phyloP scores from a whole-genome alignment of 2,329 filamentous ascomycete species.

The Diplodia intermedia region DNA sequence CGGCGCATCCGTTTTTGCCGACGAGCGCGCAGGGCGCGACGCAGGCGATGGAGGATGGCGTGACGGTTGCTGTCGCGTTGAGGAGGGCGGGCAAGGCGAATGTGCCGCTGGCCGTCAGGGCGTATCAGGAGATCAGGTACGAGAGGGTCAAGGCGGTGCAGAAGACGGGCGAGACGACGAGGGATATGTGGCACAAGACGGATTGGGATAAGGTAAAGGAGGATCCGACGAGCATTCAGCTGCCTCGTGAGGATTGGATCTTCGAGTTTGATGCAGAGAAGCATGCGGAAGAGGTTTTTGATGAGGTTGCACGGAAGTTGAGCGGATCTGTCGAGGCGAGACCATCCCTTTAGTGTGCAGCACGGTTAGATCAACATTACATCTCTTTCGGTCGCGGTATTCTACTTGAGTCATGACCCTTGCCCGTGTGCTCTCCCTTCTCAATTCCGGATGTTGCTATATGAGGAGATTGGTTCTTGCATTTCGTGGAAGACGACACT shows the following conservation, averaged over 20 bases:
- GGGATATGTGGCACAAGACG: conserved; percentile 39
- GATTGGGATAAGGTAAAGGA: conserved; percentile 35
- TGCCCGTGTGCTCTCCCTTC: no score
- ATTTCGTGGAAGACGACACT: no score
- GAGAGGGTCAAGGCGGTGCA: conserved; percentile 36
- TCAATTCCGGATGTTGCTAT: no score
- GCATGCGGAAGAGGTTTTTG: conserved; percentile 30
- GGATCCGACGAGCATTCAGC: conserved; percentile 14
- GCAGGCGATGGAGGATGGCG: conserved; percentile 35
- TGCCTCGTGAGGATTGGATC: conserved; percentile 27
- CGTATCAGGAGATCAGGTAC: conserved; percentile 30
- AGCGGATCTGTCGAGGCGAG: conserved; percentile 6
- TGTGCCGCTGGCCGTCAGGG: conserved; percentile 6
- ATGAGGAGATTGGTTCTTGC: no score
- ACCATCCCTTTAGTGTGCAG: background rate
- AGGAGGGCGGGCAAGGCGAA: conserved; percentile 28
- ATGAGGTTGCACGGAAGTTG: conserved; percentile 40
- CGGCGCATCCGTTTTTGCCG: conserved; percentile 34
- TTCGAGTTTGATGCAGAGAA: conserved; percentile 23
- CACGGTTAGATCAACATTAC: background rate
- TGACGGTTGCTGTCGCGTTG: conserved; percentile 27
- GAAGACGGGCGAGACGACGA: conserved; percentile 29
- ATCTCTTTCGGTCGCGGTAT: no score
- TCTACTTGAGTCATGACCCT: no score
- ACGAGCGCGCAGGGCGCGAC: conserved; percentile 32